phyloP scores from a whole-genome alignment of 495 filamentous ascomycete genomes.

The Penicillium dipodomyicola region DNA sequence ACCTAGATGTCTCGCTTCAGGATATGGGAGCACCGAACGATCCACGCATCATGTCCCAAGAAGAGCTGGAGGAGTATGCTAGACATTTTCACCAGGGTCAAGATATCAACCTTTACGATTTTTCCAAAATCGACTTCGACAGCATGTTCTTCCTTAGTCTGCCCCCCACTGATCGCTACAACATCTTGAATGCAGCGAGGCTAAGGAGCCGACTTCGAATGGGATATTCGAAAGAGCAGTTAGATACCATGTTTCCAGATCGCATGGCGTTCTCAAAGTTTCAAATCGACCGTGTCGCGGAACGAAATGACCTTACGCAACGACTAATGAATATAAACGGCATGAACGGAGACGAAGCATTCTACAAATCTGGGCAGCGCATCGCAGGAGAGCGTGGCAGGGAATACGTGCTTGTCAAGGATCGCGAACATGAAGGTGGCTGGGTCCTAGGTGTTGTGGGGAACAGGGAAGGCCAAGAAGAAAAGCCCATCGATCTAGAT shows the following conservation, averaged over 20 bases:
- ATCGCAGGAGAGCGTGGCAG: constrained; percentile 87
- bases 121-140: constrained; percentile 97
- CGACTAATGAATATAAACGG: constrained; percentile 92
- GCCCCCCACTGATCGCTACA: constrained; percentile 88
- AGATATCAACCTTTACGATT: constrained; percentile 97
- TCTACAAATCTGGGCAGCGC: constrained; percentile 60
- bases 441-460: constrained; percentile 94
- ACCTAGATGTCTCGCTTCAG: constrained; percentile 69
- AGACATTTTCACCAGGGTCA: constrained; percentile 88
- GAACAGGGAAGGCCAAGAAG: constrained; percentile 69
- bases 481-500: constrained; percentile 90
- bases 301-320: constrained; percentile 94
- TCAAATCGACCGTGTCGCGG: constrained; percentile 88
- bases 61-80: constrained; percentile 91
- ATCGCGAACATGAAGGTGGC: constrained; percentile 91
- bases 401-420: constrained; percentile 95
- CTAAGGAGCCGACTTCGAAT: constrained; percentile 83
- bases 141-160: constrained; percentile 88
- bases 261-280: constrained; percentile 97
- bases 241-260: constrained; percentile 94
- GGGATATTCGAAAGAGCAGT: constrained; percentile 93
- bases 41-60: constrained; percentile 88
- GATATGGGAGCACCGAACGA: constrained; percentile 89
- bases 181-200: constrained; percentile 91
- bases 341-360: constrained; percentile 72